Evolutionary conservation across 495 filamentous ascomycete genomes (phyloP).

Genomic region (Penicillium ucsense): DNA sequence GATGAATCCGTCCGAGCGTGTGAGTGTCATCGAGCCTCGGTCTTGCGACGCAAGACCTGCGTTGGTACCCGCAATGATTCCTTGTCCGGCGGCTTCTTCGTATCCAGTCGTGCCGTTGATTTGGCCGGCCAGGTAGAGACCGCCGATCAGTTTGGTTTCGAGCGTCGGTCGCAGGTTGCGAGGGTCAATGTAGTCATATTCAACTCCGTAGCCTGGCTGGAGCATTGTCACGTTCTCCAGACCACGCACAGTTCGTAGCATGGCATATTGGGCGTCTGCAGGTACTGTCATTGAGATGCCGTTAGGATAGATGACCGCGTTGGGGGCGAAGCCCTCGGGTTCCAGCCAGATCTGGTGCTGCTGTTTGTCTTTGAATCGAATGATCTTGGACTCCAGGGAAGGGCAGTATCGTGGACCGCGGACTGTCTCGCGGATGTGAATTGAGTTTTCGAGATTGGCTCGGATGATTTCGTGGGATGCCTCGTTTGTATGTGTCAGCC

Average conservation of each 20-base stretch:
- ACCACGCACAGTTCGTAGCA: slow-evolving; percentile 75
- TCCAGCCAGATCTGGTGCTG: slow-evolving; percentile 91
- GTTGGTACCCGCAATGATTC: slow-evolving; percentile 86
- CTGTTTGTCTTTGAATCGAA: slow-evolving; percentile 71
- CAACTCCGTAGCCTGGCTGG: slow-evolving; percentile 93
- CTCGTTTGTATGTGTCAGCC: slow-evolving; percentile 76
- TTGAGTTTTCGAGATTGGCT: slow-evolving; percentile 78
- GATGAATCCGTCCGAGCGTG: slow-evolving; percentile 87
- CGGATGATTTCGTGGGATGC: slow-evolving; percentile 76
- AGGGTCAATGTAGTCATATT: slow-evolving; percentile 98
- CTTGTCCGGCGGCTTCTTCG: slow-evolving; percentile 93
- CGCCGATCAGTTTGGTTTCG: slow-evolving; percentile 85
- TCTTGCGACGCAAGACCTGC: slow-evolving; percentile 69
- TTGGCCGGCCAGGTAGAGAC: slow-evolving; percentile 88
- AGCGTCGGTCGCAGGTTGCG: slow-evolving; percentile 76
- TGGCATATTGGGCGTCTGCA: slow-evolving; percentile 68
- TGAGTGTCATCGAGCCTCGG: slow-evolving; percentile 54
- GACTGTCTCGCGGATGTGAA: slow-evolving; percentile 93
- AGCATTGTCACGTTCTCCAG: slow-evolving; percentile 89
- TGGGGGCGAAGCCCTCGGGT: slow-evolving; percentile 82
- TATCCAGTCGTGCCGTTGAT: slow-evolving; percentile 99
- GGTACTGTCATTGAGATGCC: slow-evolving; percentile 96
- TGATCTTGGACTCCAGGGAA: slow-evolving; percentile 88
- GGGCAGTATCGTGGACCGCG: slow-evolving; percentile 93
- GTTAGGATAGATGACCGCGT: slow-evolving; percentile 88